phyloP scores from a whole-genome alignment of 2,329 filamentous ascomycete species.

The Colletotrichum sp. region DNA sequence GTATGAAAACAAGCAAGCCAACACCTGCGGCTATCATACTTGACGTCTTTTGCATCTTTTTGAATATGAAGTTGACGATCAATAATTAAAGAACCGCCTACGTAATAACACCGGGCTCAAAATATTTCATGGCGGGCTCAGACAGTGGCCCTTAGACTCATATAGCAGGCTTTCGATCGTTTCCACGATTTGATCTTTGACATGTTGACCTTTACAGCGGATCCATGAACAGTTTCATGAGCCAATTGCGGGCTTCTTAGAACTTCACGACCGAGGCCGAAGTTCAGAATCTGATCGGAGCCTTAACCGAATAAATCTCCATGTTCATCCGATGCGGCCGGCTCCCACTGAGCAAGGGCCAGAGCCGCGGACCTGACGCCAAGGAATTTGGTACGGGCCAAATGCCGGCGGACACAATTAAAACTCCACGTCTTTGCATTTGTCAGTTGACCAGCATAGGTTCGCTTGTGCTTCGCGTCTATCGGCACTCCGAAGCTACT shows the following conservation, averaged over 20 bases:
- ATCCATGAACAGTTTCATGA: neutral
- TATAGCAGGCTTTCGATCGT: no score
- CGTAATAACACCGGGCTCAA: no score
- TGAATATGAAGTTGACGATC: no score
- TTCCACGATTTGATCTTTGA: no score
- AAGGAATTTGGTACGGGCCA: neutral
- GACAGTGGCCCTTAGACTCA: no score
- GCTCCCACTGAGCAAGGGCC: neutral
- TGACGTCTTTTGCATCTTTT: neutral
- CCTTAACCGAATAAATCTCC: neutral
- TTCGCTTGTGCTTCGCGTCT: neutral
- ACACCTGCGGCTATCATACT: rapidly evolving
- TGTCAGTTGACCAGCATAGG: neutral
- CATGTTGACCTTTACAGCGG: neutral
- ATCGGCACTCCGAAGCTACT: neutral
- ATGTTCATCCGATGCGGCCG: neutral
- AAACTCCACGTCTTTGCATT: neutral
- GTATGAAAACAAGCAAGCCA: neutral
- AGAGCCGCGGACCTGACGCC: neutral
- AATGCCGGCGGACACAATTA: neutral
- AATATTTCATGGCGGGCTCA: no score
- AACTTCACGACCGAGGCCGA: neutral
- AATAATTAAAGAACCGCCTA: no score
- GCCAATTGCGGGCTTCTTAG: neutral
- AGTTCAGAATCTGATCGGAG: neutral